Evolutionary conservation across 2,329 filamentous ascomycete species (phyloP).

Genomic region (Penicillium frequentans): DNA sequence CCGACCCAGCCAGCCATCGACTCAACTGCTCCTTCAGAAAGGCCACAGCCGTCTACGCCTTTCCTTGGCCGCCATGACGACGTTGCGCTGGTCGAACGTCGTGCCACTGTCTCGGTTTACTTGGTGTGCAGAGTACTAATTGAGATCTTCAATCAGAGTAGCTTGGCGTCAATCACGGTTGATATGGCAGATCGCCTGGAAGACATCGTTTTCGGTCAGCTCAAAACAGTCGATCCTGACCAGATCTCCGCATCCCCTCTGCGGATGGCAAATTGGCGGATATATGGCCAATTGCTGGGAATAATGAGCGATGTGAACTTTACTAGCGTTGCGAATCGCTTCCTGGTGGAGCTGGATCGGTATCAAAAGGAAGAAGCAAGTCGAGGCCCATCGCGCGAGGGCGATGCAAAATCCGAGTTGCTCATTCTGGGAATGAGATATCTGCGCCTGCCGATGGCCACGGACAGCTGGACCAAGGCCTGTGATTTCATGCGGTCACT

Average conservation of each 20-base stretch:
- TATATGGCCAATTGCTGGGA: slow-evolving; percentile 90
- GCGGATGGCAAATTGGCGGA: slow-evolving; percentile 90
- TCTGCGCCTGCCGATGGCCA: slow-evolving; percentile 72
- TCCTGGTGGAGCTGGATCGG: slow-evolving; percentile 75
- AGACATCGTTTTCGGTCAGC: slow-evolving; percentile 92
- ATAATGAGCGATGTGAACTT: slow-evolving; percentile 96
- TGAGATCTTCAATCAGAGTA: slow-evolving; percentile 91
- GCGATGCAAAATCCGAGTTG: slow-evolving; percentile 79
- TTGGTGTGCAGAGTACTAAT: slow-evolving; percentile 91
- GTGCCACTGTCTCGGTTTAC: slow-evolving; percentile 93
- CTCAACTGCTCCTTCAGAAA: slow-evolving; percentile 28
- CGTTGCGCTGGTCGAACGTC: slow-evolving; percentile 77
- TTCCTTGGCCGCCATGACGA: slow-evolving; percentile 62
- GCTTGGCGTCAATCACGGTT: slow-evolving; percentile 73
- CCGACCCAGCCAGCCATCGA: slow-evolving; percentile 54
- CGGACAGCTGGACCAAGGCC: slow-evolving; percentile 76
- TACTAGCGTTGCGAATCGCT: slow-evolving; percentile 75
- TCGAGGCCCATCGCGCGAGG: slow-evolving; percentile 53
- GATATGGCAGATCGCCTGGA: slow-evolving; percentile 95
- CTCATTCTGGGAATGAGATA: slow-evolving; percentile 91
- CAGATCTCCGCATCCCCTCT: slow-evolving; percentile 69
- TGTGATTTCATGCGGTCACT: slow-evolving; percentile 86
- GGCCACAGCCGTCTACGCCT: slow-evolving; percentile 26
- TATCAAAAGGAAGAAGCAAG: slow-evolving; percentile 71
- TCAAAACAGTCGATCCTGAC: slow-evolving; percentile 84